Base-by-base conservation (phyloP, 345 rosid species). In the Psidium guajava region DNA sequence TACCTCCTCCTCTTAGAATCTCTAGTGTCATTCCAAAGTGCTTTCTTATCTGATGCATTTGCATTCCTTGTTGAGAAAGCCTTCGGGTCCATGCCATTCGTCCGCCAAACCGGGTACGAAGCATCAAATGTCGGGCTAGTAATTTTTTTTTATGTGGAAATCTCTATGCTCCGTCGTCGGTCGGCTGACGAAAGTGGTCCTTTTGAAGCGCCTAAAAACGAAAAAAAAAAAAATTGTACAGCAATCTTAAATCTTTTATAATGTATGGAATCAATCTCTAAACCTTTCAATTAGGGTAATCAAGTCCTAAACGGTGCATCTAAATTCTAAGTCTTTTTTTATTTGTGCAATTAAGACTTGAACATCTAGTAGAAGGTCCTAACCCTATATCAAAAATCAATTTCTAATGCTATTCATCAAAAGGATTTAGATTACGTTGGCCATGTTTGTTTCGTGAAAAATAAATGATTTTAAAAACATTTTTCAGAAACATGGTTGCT, bases 401-500 rank as follows among this genome's bases (percentile, higher is more conserved):
- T 69, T 0, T 18, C 44, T 69, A 0, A 16, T 32, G 16, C 24
- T 32, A 69, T 18, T 32, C 1, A 16, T 32, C 22, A 16, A 32
- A 32, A 0, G 20, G 44, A 16, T 16, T 64, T 32, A 8, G 36
- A 32, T 64, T 18, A 4, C 44, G 27, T 61, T 14, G 10, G 10
- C 40, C 14, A 2, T 0, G 1, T 8, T 61, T 61, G 9, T 61
- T 28, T 27, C 2, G 16, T 0, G 0, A 7, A 61, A 61, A 61
- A 61, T 27, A 0, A 59, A 0, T 59, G 0, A 59, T 27, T 27
- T 59, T 2, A 27, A 27, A 58, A 6, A n/a, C 0, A n/a, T 2
- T 5, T 25, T n/a, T n/a, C 7, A 40, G 42, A 40, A 40, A 40
- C 42, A 40, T 40, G 3, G 18, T 52, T 7, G 11, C 0, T 61